Percentiles rank a stretch among this genome's conserved stretches.
Conservation (phyloP, 768 basidiomycete species). For the Panellus pusillus region DNA sequence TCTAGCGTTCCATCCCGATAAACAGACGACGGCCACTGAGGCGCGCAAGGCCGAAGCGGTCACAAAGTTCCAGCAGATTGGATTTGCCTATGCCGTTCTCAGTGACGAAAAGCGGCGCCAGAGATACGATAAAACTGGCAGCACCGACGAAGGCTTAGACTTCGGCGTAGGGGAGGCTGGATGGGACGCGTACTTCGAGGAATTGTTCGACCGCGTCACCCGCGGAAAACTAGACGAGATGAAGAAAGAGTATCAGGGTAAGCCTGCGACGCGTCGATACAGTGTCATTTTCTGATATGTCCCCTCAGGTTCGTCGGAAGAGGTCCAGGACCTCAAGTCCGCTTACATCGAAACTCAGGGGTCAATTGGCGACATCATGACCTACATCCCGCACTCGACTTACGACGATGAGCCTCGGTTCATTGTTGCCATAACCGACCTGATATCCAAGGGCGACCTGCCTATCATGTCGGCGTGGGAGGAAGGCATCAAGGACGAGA, state of each 20-base stretch:
- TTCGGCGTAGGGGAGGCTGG: constrained; percentile 75
- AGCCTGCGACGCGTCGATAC: constrained; percentile 8
- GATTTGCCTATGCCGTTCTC: constrained; percentile 90
- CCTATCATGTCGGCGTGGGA: constrained; percentile 62
- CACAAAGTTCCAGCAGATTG: constrained; percentile 87
- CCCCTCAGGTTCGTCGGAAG: constrained; percentile 76
- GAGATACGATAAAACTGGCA: constrained; percentile 84
- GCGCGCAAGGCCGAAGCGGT: constrained; percentile 65
- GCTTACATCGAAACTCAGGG: constrained; percentile 77
- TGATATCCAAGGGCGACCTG: constrained; percentile 65
- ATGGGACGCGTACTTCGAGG: constrained; percentile 96
- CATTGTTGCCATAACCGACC: constrained; percentile 60
- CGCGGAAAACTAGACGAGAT: constrained; percentile 86
- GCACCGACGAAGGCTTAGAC: constrained; percentile 78
- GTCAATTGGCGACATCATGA: constrained; percentile 79
- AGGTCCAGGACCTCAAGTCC: constrained; percentile 71
- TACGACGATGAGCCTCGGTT: constrained; percentile 86
- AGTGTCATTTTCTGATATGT: background rate
- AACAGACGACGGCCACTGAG: constrained; percentile 64
- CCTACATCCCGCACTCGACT: constrained; percentile 82
- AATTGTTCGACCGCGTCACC: constrained; percentile 85
- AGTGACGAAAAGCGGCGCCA: constrained; percentile 73
- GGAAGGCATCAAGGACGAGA: constrained; percentile 73
- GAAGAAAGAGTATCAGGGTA: constrained; percentile 94
- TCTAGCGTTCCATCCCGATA: constrained; percentile 87